Evolutionary conservation across 495 filamentous ascomycete genomes (phyloP).

Genomic region (Umbilicaria muhlenbergii): DNA sequence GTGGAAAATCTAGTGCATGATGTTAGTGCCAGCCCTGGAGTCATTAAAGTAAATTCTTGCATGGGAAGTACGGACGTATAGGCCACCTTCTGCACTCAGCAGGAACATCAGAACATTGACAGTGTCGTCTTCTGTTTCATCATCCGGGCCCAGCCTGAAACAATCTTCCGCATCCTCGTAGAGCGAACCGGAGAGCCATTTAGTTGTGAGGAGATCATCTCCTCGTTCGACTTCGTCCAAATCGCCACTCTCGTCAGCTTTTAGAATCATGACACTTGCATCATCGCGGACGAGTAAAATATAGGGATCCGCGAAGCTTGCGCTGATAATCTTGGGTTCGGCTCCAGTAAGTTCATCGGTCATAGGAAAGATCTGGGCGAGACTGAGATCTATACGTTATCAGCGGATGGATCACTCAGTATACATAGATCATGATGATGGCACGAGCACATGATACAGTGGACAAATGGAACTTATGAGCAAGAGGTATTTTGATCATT

Average conservation of each 20-base stretch:
- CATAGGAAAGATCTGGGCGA: conserved; percentile 81
- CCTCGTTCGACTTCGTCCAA: conserved; percentile 62
- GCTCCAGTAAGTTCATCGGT: conserved; percentile 71
- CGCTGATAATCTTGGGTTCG: conserved; percentile 55
- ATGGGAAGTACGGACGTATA: conserved; percentile 47
- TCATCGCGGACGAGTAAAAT: conserved; percentile 77
- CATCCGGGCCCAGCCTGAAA: conserved; percentile 29
- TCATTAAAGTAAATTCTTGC: background rate
- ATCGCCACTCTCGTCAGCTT: conserved; percentile 64
- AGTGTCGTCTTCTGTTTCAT: conserved; percentile 24
- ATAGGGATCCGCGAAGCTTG: conserved; percentile 80
- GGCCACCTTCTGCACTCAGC: conserved; percentile 47
- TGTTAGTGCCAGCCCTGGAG: background rate
- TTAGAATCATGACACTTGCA: conserved; percentile 54
- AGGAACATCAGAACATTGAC: conserved; percentile 55
- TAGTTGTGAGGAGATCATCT: conserved; percentile 35
- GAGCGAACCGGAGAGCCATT: conserved; percentile 69
- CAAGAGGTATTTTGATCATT: conserved; percentile 8
- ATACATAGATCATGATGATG: conserved; percentile 4
- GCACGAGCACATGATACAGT: background rate
- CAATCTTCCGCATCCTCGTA: conserved; percentile 49
- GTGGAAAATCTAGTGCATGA: conserved; percentile 22
- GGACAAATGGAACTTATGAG: conserved; percentile 1
- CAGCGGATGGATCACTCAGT: conserved; percentile 1
- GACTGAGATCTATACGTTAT: conserved; percentile 51